Evolutionary conservation across 75 land plant species (phyloP), one percentile per base, ranked within the genome.

Genomic region (Cunninghamia lanceolata): DNA sequence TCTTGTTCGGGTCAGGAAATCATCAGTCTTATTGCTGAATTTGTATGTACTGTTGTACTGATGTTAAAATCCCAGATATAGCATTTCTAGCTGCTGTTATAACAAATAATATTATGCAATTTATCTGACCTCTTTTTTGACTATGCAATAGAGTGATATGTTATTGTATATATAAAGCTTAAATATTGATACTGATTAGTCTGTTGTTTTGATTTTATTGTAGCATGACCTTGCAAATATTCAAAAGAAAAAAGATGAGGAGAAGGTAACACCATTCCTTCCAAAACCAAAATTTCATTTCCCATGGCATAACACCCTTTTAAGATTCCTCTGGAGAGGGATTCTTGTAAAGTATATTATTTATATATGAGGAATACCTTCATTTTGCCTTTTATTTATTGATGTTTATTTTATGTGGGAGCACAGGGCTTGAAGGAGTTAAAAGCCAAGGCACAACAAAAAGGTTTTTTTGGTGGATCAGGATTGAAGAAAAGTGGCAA

Each of bases 201-300:
- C 68, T 25, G n/a, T 25, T 21, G 39, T 56, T 71, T 86, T 63
- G 36, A 6, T 47, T 76, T 81, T 46, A 35, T 5, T 86, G 80
- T 92, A 96, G 99, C 70, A 50, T 38, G 97, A 96, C 83, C 71
- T 89, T 78, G 98, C 92, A 4, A 86, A 93, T 43, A 83, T 97
- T 80, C 95, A 95, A 86, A 96, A 96, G 91, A 97, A 97, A 90
- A 97, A 91, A 54, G 99, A 97, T 1, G 99, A 97, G 90, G 99
- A 97, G 86, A 96, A 96, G 95, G 98, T 95, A 54, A 46, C 63
- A n/a, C 32, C 2, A 34, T 77, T 84, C 47, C 38, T 82, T 46
- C 68, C 3, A 34, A 38, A 34, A 13, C 32, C 16, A 32, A 73
- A 73, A 4, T 32, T 73, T 11, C 38, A 73, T 32, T 34, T 73